These are phyloP conservation scores for Lycium barbarum DNA, from an alignment of 257 asterid genomes.

Conservation along the genomic window DNA sequence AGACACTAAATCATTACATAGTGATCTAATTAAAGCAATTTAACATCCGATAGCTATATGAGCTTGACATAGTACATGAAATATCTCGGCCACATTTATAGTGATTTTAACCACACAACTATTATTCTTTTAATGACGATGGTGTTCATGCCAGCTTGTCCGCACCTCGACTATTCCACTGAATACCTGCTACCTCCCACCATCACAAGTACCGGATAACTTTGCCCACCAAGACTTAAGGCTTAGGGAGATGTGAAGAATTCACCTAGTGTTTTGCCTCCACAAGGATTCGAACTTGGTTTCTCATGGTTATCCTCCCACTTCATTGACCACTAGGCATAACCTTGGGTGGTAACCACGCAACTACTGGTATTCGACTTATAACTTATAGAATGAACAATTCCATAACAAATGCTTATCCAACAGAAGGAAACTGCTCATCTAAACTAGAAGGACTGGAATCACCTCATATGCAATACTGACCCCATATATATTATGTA, in stretches of 20 bases:
- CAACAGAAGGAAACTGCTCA: background rate
- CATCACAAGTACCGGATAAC: background rate
- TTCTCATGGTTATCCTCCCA: background rate
- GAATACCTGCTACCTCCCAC: background rate
- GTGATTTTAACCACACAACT: background rate
- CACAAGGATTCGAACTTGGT: background rate
- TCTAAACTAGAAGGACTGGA: background rate
- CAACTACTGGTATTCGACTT: background rate
- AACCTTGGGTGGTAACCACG: background rate
- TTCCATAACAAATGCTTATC: background rate
- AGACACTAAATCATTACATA: background rate
- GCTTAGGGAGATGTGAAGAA: background rate
- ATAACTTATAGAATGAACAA: background rate
- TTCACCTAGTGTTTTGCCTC: background rate
- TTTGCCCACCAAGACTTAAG: background rate
- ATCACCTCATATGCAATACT: conserved; percentile 1
- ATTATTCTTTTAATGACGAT: background rate
- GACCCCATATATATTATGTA: background rate
- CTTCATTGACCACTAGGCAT: background rate
- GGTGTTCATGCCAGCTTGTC: background rate
- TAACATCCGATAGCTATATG: conserved; percentile 20
- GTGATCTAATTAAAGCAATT: background rate
- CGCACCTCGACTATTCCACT: background rate
- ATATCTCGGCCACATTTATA: background rate
- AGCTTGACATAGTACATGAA: background rate